Base-by-base conservation (phyloP, 192 early-diverging fungal genomes). In the Thamnidium elegans region DNA sequence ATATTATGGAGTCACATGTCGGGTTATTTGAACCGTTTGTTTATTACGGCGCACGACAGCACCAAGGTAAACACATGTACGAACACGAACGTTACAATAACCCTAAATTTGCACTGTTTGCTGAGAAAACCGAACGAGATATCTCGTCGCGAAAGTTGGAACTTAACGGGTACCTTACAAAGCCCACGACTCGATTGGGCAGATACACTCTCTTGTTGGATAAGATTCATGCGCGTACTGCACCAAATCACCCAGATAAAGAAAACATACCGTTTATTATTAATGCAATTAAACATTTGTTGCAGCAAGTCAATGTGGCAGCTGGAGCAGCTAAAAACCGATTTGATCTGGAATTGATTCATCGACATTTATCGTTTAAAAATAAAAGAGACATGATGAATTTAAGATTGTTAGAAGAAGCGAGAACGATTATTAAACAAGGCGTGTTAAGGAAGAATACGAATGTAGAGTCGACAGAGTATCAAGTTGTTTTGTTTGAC, bases 261-360 rank as follows among this genome's bases (percentile, higher is more conserved):
- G 79, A 76, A 42, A 73, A 86, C 31, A 78, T 98, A 14, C 86
- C 86, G 19, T 69, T 85, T 63, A 91, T 85, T 17, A 74, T 92
- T 7, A 71, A 60, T 23, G 80, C 81, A 21, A 86, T 96, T 63
- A 85, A 85, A 69, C 81, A 79, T 30, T 84, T 93, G 69, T 78
- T 96, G 50, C 70, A 75, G 51, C 81, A 78, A 26, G 91, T 98
- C 72, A 96, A 98, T 72, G 54, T 71, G 14, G 93, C 92, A 69
- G 87, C 92, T 1, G 96, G 96, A 9, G 88, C 86, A 67, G 87
- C 94, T 10, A 87, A 94, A 71, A 96, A 96, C 75, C 73, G 80
- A 11, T 84, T 96, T 68, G 89, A 92, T 65, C 74, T 98, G 51
- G 76, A 80, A 65, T 85, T 85, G 63, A 78, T 97, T 21, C 80